Evolutionary conservation across 2,329 filamentous ascomycete species (phyloP).

Genomic region (Pseudopyrenochaeta lycopersici): DNA sequence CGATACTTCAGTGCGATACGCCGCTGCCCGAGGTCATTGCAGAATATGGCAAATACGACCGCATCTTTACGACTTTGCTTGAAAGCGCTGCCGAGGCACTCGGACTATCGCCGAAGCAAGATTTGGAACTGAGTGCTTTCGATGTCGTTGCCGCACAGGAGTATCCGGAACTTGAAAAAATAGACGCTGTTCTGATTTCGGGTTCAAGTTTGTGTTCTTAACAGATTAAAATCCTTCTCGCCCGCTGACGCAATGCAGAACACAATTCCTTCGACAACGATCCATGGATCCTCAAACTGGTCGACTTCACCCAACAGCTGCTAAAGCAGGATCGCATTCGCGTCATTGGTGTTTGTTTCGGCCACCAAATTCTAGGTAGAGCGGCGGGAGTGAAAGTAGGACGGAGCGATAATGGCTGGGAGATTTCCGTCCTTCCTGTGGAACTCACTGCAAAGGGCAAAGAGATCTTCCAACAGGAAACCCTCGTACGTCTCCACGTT

Average conservation of each 20-base stretch:
- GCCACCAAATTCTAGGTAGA: slow-evolving; percentile 83
- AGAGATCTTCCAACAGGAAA: slow-evolving; percentile 74
- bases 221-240: too few species aligned
- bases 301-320: slow-evolving; percentile 71
- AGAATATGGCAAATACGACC: slow-evolving; percentile 76
- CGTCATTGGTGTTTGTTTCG: slow-evolving; percentile 85
- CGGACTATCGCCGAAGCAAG: slow-evolving; percentile 49
- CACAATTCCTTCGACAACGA: slow-evolving; percentile 77
- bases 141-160: slow-evolving; percentile 73
- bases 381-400: slow-evolving; percentile 74
- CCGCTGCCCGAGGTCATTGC: slow-evolving; percentile 71
- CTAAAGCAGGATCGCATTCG: slow-evolving; percentile 70
- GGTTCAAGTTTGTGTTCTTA: slow-evolving; percentile 66
- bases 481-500: slow-evolving; percentile 57
- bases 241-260: slow-evolving; percentile 56
- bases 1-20: slow-evolving; percentile 87
- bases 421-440: slow-evolving; percentile 77
- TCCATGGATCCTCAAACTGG: slow-evolving; percentile 79
- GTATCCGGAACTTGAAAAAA: slow-evolving; percentile 76
- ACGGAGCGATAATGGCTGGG: slow-evolving; percentile 77
- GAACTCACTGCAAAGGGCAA: slow-evolving; percentile 74
- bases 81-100: slow-evolving; percentile 60
- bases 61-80: slow-evolving; percentile 64
- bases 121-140: slow-evolving; percentile 70
- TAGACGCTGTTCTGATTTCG: slow-evolving; percentile 85